phyloP scores from a whole-genome alignment of 2,329 filamentous ascomycete species.

The Diaporthe capsici region DNA sequence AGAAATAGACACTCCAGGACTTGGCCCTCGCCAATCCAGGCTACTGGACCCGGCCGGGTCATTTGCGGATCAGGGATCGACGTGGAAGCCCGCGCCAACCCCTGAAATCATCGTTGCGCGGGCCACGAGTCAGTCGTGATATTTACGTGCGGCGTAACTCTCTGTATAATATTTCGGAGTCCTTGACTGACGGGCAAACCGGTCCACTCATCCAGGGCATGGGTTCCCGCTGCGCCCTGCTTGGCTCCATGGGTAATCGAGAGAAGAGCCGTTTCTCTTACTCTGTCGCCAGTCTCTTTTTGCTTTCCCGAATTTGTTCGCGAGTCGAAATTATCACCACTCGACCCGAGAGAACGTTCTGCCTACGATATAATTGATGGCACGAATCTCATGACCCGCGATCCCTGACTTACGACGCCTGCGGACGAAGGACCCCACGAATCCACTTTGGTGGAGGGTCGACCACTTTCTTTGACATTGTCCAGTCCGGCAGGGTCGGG shows the following conservation, averaged over 20 bases:
- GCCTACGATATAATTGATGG: constrained; percentile 23
- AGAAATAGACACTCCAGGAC: constrained; percentile 13
- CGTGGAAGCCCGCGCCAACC: constrained; percentile 19
- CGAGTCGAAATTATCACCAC: constrained; percentile 24
- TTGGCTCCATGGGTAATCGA: constrained; percentile 28
- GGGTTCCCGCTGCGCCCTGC: constrained; percentile 31
- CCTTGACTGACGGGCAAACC: not conserved
- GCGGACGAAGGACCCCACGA: constrained; percentile 10
- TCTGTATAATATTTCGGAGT: constrained; percentile 2
- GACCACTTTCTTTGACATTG: constrained; percentile 11
- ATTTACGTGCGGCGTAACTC: not conserved
- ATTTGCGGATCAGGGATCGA: constrained; percentile 31
- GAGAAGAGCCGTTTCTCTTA: not conserved
- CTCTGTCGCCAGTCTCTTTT: constrained; percentile 1
- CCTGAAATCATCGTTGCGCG: constrained; percentile 11
- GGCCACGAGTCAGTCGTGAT: constrained; percentile 35
- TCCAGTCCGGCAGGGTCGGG: constrained; percentile 18
- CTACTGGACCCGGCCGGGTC: constrained; percentile 15
- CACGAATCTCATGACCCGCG: constrained; percentile 26
- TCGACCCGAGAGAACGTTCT: not conserved
- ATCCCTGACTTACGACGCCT: constrained; percentile 20
- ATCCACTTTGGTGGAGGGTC: constrained; percentile 27
- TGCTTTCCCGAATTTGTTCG: constrained; percentile 15
- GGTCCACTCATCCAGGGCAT: constrained; percentile 25
- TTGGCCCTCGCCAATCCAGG: constrained; percentile 24